A percentile compares a stretch with the other conserved stretches of the same genome.
These are phyloP conservation scores for Cercospora canescens DNA, from an alignment of 2,329 filamentous ascomycete species.

Conservation along the genomic window DNA sequence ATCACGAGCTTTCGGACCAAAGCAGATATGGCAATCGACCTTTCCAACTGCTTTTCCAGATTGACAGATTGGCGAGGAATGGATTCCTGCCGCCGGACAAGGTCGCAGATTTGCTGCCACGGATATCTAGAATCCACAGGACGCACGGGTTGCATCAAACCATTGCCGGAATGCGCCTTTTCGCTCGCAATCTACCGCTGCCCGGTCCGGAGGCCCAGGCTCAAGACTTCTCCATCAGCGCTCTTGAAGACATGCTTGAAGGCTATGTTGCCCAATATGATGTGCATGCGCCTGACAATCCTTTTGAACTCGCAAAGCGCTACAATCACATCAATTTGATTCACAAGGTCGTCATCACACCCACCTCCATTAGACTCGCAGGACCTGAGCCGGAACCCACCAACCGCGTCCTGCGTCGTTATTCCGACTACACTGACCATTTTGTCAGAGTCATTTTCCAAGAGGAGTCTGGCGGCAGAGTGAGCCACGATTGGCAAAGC, in stretches of 20 bases:
- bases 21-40: constrained; percentile 39
- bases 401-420: constrained; percentile 71
- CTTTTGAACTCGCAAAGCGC: constrained; percentile 35
- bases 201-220: constrained; percentile 55
- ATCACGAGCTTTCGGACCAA: constrained; percentile 35
- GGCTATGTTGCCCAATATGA: constrained; percentile 44
- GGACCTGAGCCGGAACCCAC: constrained; percentile 61
- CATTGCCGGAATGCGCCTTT: constrained; percentile 52
- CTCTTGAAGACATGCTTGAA: constrained; percentile 45
- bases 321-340: constrained; percentile 37
- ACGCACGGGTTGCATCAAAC: constrained; percentile 27
- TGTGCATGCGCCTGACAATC: constrained; percentile 26
- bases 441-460: constrained; percentile 72
- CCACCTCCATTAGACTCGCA: constrained; percentile 42
- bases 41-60: constrained; percentile 61
- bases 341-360: constrained; percentile 41
- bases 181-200: constrained; percentile 54
- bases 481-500: constrained; percentile 57
- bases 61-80: constrained; percentile 64
- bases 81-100: constrained; percentile 60
- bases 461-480: constrained; percentile 69
- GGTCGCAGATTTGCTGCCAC: constrained; percentile 49
- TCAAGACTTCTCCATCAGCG: constrained; percentile 38
- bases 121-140: constrained; percentile 41
- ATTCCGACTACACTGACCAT: constrained; percentile 57